Evolutionary conservation across 257 asterid genomes (phyloP).

Genomic region (Primulina tabacum): DNA sequence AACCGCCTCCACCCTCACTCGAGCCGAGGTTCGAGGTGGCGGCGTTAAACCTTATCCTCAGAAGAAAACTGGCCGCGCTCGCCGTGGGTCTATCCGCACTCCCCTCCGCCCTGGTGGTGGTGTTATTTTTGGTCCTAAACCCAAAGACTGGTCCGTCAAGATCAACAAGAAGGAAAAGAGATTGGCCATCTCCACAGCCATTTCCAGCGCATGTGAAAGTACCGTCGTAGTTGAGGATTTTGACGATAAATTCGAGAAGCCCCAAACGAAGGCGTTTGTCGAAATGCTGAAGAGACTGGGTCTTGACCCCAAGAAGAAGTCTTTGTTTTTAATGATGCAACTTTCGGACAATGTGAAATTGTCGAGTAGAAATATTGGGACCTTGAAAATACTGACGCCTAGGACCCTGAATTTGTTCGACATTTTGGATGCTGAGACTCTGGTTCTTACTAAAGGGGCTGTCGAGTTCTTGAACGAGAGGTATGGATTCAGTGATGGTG

Average conservation of each 20-base stretch:
- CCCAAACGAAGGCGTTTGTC: conserved; percentile 78
- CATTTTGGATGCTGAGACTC: conserved; percentile 73
- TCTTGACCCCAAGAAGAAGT: conserved; percentile 81
- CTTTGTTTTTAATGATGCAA: conserved; percentile 70
- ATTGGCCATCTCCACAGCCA: conserved; percentile 83
- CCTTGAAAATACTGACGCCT: conserved; percentile 85
- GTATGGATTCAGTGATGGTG: conserved; percentile 54
- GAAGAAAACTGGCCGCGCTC: conserved; percentile 88
- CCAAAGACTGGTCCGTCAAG: conserved; percentile 87
- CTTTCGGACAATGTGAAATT: conserved; percentile 66
- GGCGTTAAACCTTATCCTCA: conserved; percentile 83
- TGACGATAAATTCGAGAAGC: conserved; percentile 70
- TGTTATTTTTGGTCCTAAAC: conserved; percentile 88
- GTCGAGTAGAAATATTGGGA: conserved; percentile 73
- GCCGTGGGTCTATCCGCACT: conserved; percentile 83
- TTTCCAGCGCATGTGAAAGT: conserved; percentile 67
- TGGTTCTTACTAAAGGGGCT: conserved; percentile 71
- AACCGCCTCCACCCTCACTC: conserved; percentile 94
- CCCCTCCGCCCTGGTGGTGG: conserved; percentile 99
- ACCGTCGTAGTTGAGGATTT: conserved; percentile 85
- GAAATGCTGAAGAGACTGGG: conserved; percentile 78
- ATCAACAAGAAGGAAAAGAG: conserved; percentile 84
- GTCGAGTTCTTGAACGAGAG: conserved; percentile 77
- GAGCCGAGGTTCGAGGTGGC: conserved; percentile 91
- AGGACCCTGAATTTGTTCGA: conserved; percentile 88